A percentile compares a stretch with the other conserved stretches of the same genome.
Conservation (phyloP, 768 basidiomycete species). For the Amanita rimosa region DNA sequence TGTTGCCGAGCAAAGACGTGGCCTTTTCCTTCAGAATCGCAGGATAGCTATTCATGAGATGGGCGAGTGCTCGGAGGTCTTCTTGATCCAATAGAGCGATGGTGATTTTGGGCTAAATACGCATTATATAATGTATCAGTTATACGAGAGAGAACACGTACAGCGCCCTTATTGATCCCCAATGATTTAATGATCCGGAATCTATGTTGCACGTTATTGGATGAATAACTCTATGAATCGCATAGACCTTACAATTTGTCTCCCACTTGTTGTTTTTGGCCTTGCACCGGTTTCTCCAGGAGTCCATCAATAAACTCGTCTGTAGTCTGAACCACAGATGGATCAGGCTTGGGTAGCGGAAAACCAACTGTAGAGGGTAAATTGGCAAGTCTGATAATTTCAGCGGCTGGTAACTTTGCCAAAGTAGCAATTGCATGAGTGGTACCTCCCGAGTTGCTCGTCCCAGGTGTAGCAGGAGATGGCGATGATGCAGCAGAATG, state of each 20-base stretch:
- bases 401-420: slow-evolving; percentile 60
- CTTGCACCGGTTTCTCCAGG: slow-evolving; percentile 38
- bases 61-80: slow-evolving; percentile 73
- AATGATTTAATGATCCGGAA: slow-evolving; percentile 62
- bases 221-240: slow-evolving; percentile 3
- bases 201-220: slow-evolving; percentile 12
- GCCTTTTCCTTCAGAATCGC: slow-evolving; percentile 74
- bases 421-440: slow-evolving; percentile 60
- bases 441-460: slow-evolving; percentile 7
- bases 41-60: slow-evolving; percentile 83
- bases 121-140: background rate
- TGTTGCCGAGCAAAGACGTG: slow-evolving; percentile 20
- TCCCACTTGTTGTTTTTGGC: slow-evolving; percentile 72
- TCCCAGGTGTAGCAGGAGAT: slow-evolving; percentile 27
- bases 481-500: slow-evolving; percentile 66
- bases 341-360: slow-evolving; percentile 61
- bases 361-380: slow-evolving; percentile 37
- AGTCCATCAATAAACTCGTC: slow-evolving; percentile 63
- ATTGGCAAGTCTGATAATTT: slow-evolving; percentile 60
- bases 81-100: slow-evolving; percentile 77
- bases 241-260: slow-evolving; percentile 53
- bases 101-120: slow-evolving; percentile 64
- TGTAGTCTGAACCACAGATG: slow-evolving; percentile 54
- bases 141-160: slow-evolving; percentile 22
- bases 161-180: slow-evolving; percentile 77